Base-by-base conservation (phyloP, 768 basidiomycete genomes). In the Trametes punicea region DNA sequence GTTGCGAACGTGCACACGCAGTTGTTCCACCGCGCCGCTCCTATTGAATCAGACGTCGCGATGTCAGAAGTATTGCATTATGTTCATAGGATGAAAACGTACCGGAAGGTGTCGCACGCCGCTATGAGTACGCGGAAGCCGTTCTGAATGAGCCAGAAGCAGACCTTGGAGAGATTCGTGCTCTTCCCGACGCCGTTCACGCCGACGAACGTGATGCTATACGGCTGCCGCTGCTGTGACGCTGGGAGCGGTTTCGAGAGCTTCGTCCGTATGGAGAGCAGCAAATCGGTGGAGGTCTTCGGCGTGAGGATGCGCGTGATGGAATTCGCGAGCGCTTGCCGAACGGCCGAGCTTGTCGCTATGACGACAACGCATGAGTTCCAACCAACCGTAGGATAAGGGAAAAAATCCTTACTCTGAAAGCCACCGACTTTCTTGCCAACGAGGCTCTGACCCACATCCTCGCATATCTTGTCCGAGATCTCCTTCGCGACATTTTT, bases 161-260 rank as follows among this genome's bases (percentile, higher is more conserved):
- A 95, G 46, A 99, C 96, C 76, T 99, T 99, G 39, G 89, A 91
- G 38, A 99, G 74, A 71, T 98, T 99, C 6, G 97, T 98, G 64
- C 93, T 96, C 76, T 99, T 99, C 29, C 97, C 97, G 23, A 99
- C 97, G 23, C 97, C 97, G 67, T 99, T 99, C 33, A 99, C 97
- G 13, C 97, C 97, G 38, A 98, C 94, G 69, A 99, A 99, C 0
- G 93, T 87, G 65, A 99, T 90, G 64, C 85, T 85, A 71, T 98
- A 98, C 0, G 96, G 96, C 64, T 84, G 76, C 9, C 89, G 82
- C 65, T 87, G 87, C 65, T 88, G 86, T 27, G 82, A 82, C 9
- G 90, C 86, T 2, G 88, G 73, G 25, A 92, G 70, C 18, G 87
- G 82, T 0, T 88, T 84, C 0, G 86, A 82, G 2, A 90, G 75